A percentile compares a stretch with the other conserved stretches of the same genome.
Conservation (phyloP, 495 filamentous ascomycete genomes). For the Aspergillus ostianus region DNA sequence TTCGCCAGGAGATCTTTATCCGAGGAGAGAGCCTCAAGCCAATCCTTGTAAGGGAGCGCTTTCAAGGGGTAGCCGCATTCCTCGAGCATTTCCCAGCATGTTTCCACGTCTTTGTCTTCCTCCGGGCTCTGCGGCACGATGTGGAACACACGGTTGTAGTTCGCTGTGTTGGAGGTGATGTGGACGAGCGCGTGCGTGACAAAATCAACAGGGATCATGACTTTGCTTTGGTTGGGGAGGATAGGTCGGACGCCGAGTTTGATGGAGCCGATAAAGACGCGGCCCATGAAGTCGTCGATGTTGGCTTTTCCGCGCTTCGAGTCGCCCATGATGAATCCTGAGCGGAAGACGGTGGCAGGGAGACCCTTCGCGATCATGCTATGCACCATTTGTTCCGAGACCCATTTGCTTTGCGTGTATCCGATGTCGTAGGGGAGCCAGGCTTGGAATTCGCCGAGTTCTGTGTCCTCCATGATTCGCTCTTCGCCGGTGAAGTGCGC, state of each 20-base stretch:
- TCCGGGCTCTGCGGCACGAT: background rate
- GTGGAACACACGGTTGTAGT: background rate
- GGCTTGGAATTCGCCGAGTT: background rate
- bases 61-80: background rate
- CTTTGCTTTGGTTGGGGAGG: background rate
- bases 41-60: background rate
- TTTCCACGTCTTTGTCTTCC: background rate
- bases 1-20: background rate
- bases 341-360: background rate
- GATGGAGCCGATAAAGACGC: background rate
- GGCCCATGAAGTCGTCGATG: background rate
- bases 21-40: background rate
- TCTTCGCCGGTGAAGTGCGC: slow-evolving; percentile 12
- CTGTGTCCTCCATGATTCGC: slow-evolving; percentile 8
- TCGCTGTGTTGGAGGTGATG: background rate
- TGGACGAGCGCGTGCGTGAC: background rate
- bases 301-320: background rate
- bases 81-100: background rate
- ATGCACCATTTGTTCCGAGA: background rate
- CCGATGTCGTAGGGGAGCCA: slow-evolving; percentile 1
- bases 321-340: slow-evolving; percentile 1
- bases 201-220: background rate
- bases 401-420: slow-evolving; percentile 1
- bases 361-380: background rate
- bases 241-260: background rate